Percentiles rank a stretch among this genome's conserved stretches.
phyloP scores from a whole-genome alignment of 768 basidiomycete genomes.

The Pluteus cervinus region DNA sequence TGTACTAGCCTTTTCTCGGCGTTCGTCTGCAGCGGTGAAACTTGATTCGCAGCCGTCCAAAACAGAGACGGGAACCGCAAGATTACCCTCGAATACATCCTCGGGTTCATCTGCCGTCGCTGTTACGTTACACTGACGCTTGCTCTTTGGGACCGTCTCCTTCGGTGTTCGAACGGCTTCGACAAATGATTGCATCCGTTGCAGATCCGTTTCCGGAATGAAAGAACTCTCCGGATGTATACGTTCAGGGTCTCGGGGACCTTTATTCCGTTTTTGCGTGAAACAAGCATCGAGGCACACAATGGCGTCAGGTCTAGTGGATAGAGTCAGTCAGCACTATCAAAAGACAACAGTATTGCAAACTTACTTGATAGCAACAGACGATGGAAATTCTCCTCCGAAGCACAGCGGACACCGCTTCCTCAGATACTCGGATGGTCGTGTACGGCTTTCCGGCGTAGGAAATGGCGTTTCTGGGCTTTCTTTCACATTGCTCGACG shows the following conservation, averaged over 20 bases:
- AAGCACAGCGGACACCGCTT: slow-evolving; percentile 21
- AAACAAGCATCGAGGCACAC: slow-evolving; percentile 29
- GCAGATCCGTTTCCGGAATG: slow-evolving; percentile 1
- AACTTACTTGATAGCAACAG: slow-evolving; percentile 8
- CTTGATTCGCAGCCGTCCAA: slow-evolving; percentile 11
- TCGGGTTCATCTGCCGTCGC: neutral
- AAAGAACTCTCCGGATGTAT: neutral
- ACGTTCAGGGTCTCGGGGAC: neutral
- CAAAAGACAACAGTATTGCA: slow-evolving; percentile 5
- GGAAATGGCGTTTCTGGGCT: no score
- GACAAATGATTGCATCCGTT: neutral
- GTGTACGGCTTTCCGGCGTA: no score
- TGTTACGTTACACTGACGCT: neutral
- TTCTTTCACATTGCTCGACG: no score
- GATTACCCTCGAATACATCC: slow-evolving; percentile 4
- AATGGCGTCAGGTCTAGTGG: slow-evolving; percentile 16
- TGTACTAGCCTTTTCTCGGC: slow-evolving; percentile 10
- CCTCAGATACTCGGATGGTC: slow-evolving; percentile 16
- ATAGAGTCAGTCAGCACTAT: neutral
- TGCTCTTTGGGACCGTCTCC: neutral
- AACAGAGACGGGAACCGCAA: slow-evolving; percentile 9
- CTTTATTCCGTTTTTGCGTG: slow-evolving; percentile 21
- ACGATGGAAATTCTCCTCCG: slow-evolving; percentile 9
- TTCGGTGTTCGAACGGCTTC: neutral
- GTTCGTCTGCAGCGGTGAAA: slow-evolving; percentile 18